phyloP scores from a whole-genome alignment of 2,329 filamentous ascomycete species.

The Colletotrichum sp. region DNA sequence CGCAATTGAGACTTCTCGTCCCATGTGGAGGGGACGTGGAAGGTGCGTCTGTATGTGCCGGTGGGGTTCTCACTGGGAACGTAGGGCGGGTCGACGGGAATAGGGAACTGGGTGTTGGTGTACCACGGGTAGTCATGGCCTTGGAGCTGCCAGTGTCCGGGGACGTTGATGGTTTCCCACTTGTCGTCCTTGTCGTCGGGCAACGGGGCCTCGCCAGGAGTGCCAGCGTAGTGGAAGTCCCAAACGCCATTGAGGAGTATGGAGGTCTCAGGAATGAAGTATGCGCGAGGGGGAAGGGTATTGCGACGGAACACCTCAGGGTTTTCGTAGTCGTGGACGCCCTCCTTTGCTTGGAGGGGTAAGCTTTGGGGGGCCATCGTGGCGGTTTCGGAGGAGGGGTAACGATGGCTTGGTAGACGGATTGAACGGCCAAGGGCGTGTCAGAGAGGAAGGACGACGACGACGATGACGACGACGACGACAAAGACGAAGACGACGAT shows the following conservation, averaged over 20 bases:
- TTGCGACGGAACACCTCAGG: constrained; percentile 58
- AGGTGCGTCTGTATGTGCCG: constrained; percentile 64
- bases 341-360: constrained; percentile 35
- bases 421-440: not conserved
- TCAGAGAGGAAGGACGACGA: not conserved
- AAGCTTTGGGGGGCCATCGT: constrained; percentile 31
- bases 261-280: constrained; percentile 55
- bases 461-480: too few species aligned
- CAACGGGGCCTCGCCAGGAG: constrained; percentile 50
- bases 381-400: not conserved
- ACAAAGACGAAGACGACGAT: not conserved
- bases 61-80: constrained; percentile 69
- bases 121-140: constrained; percentile 72
- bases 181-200: constrained; percentile 32
- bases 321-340: constrained; percentile 53
- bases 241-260: constrained; percentile 60
- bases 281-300: constrained; percentile 55
- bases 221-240: constrained; percentile 58
- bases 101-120: constrained; percentile 71
- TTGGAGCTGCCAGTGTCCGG: constrained; percentile 74
- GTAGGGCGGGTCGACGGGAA: constrained; percentile 68
- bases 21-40: constrained; percentile 57
- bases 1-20: constrained; percentile 54
- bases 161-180: constrained; percentile 63
- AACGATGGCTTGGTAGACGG: not conserved